Evolutionary conservation across 1,139 yeast genomes (phyloP), one percentile per base, ranked within the genome.

Genomic region (Suhomyces ambrosiae): DNA sequence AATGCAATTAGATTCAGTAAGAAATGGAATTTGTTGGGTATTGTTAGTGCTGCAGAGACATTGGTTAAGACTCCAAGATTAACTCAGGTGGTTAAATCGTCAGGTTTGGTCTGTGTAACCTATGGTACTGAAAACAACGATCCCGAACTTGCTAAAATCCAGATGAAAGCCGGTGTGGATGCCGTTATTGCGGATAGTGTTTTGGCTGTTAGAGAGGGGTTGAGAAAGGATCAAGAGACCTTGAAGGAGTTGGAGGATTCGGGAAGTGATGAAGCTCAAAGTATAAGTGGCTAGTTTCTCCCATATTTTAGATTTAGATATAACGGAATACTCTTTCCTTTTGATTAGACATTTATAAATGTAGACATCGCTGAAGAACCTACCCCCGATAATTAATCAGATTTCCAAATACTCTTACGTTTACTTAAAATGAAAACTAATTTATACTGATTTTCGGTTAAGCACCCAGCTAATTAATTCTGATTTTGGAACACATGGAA

Each of bases 111-210:
- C 10, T 90, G 97, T 61, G 95, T 92, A 39, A 87, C 96, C 0
- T 92, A 92, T 54, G 98, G 98, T 24, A 74, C 77, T 1, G 76
- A 76, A 54, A 92, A 92, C 60, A 92, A 92, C 53, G 82, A 81
- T 32, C 96, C 97, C 0, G 88, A 80, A 41, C 80, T 83, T 48
- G 92, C 96, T 23, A 82, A 81, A 50, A 69, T 86, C 43, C 97
- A 92, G 60, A 85, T 92, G 83, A 80, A 79, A 48, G 92, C 95
- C 8, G 97, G 97, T 10, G 96, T 92, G 7, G 97, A 92, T 68
- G 98, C 98, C 0, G 97, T 92, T 14, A 92, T 92, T 64, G 97
- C 88, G 4, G 97, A 92, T 61, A 84, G 89, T 44, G 97, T 92
- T 3, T 71, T 90, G 56, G 97, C 97, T 0, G 95, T 90, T 10